Evolutionary conservation across 495 filamentous ascomycete species (phyloP), one percentile per base, ranked within the genome.

Genomic region (Xylaria sp.): DNA sequence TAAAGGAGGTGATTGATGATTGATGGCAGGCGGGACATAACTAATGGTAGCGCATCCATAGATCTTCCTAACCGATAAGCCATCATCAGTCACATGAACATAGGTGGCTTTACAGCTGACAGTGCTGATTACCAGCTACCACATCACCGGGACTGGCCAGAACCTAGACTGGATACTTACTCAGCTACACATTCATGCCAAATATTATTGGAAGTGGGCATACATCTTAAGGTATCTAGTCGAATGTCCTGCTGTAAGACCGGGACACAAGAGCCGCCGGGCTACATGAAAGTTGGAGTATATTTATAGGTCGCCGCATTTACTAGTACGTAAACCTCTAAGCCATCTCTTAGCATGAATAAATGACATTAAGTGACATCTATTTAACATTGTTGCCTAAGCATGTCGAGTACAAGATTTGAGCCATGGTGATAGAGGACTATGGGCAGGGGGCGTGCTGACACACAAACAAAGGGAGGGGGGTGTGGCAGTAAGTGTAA

Each of bases 51-150:
- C n/a, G n/a, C n/a, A n/a, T n/a, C n/a, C n/a, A n/a, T n/a, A n/a
- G n/a, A n/a, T n/a, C n/a, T 58, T n/a, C 43, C 17, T 50, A 53
- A 14, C 24, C 37, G 14, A 24, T 21, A 53, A 50, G 31, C 33
- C 64, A 31, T 29, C 24, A 31, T 3, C 2, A 55, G 29, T 46
- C 66, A 57, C 52, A 57, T 68, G 41, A 44, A 55, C 1, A 40
- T 14, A 52, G 41, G 44, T 62, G 57, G 67, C 41, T 62, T 61
- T 41, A 62, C 19, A 52, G 67, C 67, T 69, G 67, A 52, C 33
- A 26, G 26, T 37, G 26, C 41, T 61, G 8, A 21, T 68, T 17
- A 57, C 2, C 31, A 15, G 35, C 48, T 35, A 33, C 29, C 17
- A 3, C 48, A 41, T 43, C 35, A 11, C n/a, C 15, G 26, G 52